Percentiles rank a stretch among this genome's conserved stretches.
Conservation (phyloP, 2,329 filamentous ascomycete species). For the Penicillium sp. region DNA sequence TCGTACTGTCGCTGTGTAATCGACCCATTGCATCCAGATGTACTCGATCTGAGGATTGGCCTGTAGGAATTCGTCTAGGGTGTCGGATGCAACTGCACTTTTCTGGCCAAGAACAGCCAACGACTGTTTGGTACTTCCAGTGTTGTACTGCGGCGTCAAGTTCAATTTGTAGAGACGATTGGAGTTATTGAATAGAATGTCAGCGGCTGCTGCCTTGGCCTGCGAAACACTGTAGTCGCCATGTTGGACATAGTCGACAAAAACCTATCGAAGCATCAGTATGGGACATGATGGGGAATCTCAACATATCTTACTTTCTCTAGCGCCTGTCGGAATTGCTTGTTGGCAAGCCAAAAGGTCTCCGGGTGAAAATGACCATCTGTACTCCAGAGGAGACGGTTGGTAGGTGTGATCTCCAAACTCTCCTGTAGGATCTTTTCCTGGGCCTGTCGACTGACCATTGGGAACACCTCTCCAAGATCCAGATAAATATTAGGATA, state of each 20-base stretch:
- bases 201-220: conserved; percentile 64
- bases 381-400: conserved; percentile 77
- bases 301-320: conserved; percentile 55
- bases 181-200: conserved; percentile 74
- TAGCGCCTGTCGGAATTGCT: conserved; percentile 70
- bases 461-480: conserved; percentile 79
- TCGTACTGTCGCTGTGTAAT: conserved; percentile 71
- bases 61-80: conserved; percentile 51
- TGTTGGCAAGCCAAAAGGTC: conserved; percentile 71
- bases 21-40: conserved; percentile 74
- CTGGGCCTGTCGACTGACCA: conserved; percentile 74
- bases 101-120: background rate
- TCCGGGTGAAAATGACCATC: conserved; percentile 80
- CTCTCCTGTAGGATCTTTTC: conserved; percentile 69
- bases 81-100: conserved; percentile 9
- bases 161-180: conserved; percentile 71
- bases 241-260: conserved; percentile 66
- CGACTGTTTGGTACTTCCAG: conserved; percentile 1
- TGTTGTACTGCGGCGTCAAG: conserved; percentile 31
- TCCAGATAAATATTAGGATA: conserved; percentile 82
- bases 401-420: conserved; percentile 72
- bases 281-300: background rate
- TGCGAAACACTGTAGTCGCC: conserved; percentile 62
- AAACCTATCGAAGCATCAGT: conserved; percentile 47
- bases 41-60: conserved; percentile 60